A percentile compares a stretch with the other conserved stretches of the same genome.
Conservation (phyloP, 169 alveolate genomes). For the Plasmodium adleri region DNA sequence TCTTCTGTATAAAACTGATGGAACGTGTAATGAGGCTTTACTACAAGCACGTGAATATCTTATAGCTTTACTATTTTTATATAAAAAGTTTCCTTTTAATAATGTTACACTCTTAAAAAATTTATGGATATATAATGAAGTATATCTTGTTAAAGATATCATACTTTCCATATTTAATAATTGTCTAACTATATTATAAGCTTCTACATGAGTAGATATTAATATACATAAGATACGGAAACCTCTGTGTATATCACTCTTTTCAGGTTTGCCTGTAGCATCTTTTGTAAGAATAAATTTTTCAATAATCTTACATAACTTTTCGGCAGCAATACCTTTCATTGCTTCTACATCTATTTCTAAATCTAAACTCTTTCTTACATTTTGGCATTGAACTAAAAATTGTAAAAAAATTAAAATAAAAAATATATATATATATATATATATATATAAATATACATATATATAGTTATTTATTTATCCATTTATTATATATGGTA, state of each 20-base stretch:
- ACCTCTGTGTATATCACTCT: conserved; percentile 25
- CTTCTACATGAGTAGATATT: conserved; percentile 50
- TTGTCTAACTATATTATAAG: conserved; percentile 61
- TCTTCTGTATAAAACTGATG: conserved; percentile 64
- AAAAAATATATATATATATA: background rate
- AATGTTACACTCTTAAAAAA: conserved; percentile 47
- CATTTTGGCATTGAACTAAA: conserved; percentile 34
- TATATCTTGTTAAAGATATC: conserved; percentile 66
- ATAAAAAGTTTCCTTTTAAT: conserved; percentile 29
- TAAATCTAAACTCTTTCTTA: conserved; percentile 40
- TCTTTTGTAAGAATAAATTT: background rate
- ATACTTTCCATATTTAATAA: conserved; percentile 59
- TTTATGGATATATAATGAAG: conserved; percentile 73
- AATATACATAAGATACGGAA: conserved; percentile 49
- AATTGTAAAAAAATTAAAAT: background rate
- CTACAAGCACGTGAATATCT: conserved; percentile 48
- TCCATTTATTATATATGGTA: background rate
- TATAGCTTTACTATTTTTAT: conserved; percentile 13
- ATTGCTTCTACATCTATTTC: conserved; percentile 27
- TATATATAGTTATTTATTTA: background rate
- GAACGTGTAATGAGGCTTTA: conserved; percentile 51
- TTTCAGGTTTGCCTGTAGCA: background rate
- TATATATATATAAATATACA: no score
- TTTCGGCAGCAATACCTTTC: conserved; percentile 37
- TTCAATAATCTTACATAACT: conserved; percentile 59